Conservation (phyloP, 2,329 filamentous ascomycete species). For the Byssothecium circinans region DNA sequence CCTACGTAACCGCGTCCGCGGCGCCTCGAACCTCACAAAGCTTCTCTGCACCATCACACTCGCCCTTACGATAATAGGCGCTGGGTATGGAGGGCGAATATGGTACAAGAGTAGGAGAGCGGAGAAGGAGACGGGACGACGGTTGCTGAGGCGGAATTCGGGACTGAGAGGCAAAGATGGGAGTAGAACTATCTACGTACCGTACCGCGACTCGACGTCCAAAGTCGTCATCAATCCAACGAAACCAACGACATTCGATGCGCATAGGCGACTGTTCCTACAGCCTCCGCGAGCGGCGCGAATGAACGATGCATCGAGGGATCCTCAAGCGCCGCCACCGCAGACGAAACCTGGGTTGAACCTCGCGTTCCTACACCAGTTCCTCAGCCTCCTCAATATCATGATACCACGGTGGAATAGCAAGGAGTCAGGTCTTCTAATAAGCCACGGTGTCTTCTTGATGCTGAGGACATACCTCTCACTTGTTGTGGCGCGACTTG, state of each 20-base stretch:
- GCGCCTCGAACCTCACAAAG: slow-evolving; percentile 70
- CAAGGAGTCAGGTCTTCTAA: slow-evolving; percentile 87
- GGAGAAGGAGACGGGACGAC: slow-evolving; percentile 80
- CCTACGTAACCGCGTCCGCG: slow-evolving; percentile 56
- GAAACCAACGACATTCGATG: slow-evolving; percentile 92
- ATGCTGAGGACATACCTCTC: slow-evolving; percentile 93
- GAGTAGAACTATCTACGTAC: slow-evolving; percentile 90
- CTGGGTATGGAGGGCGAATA: slow-evolving; percentile 75
- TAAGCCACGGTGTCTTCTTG: slow-evolving; percentile 87
- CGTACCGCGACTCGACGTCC: slow-evolving; percentile 82
- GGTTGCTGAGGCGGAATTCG: slow-evolving; percentile 86
- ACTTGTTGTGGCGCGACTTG: slow-evolving; percentile 85
- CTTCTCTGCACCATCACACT: slow-evolving; percentile 77
- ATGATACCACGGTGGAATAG: slow-evolving; percentile 96
- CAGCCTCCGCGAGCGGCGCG: slow-evolving; percentile 85
- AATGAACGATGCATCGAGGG: slow-evolving; percentile 62
- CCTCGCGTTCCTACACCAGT: slow-evolving; percentile 94
- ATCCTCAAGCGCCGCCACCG: slow-evolving; percentile 72
- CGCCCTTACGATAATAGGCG: slow-evolving; percentile 74
- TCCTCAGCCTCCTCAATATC: slow-evolving; percentile 92
- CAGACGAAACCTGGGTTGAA: slow-evolving; percentile 95
- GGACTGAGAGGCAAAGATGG: slow-evolving; percentile 93
- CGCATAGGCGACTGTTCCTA: slow-evolving; percentile 87
- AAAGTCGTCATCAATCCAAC: slow-evolving; percentile 91
- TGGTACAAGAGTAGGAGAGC: slow-evolving; percentile 73